phyloP scores from a whole-genome alignment of 495 filamentous ascomycete genomes.

The Penicillium riverlandense region DNA sequence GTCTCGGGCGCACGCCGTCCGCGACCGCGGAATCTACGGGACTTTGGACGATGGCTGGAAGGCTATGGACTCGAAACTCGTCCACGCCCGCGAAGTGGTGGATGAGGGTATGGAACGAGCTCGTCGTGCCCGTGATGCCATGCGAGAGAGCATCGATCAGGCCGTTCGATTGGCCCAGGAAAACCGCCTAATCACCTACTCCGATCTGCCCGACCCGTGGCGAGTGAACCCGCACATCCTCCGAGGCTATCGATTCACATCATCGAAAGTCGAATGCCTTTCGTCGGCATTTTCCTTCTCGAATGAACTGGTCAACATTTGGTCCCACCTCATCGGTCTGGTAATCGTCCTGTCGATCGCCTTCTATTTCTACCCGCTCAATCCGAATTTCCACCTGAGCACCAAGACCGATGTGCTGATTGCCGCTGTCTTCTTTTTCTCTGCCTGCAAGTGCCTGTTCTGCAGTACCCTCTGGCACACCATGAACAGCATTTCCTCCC shows the following conservation, averaged over 20 bases:
- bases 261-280: constrained; percentile 80
- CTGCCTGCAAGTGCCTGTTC: constrained; percentile 89
- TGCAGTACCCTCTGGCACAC: constrained; percentile 98
- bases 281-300: constrained; percentile 73
- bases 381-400: constrained; percentile 76
- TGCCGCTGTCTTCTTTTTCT: constrained; percentile 93
- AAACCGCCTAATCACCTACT: constrained; percentile 76
- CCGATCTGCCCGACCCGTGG: constrained; percentile 89
- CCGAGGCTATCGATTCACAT: constrained; percentile 85
- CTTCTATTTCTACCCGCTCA: constrained; percentile 92
- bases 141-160: constrained; percentile 72
- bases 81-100: constrained; percentile 68
- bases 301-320: constrained; percentile 97
- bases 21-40: constrained; percentile 50
- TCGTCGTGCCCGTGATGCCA: constrained; percentile 62
- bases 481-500: constrained; percentile 90
- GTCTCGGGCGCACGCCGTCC: constrained; percentile 66
- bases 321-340: constrained; percentile 87
- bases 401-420: constrained; percentile 82
- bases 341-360: constrained; percentile 81
- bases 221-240: constrained; percentile 90
- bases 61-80: constrained; percentile 66
- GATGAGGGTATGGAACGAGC: constrained; percentile 81
- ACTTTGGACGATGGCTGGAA: constrained; percentile 62
- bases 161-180: constrained; percentile 75